Evolutionary conservation across 257 asterid species (phyloP), one percentile per base, ranked within the genome.

Genomic region (Gentiana dahurica): DNA sequence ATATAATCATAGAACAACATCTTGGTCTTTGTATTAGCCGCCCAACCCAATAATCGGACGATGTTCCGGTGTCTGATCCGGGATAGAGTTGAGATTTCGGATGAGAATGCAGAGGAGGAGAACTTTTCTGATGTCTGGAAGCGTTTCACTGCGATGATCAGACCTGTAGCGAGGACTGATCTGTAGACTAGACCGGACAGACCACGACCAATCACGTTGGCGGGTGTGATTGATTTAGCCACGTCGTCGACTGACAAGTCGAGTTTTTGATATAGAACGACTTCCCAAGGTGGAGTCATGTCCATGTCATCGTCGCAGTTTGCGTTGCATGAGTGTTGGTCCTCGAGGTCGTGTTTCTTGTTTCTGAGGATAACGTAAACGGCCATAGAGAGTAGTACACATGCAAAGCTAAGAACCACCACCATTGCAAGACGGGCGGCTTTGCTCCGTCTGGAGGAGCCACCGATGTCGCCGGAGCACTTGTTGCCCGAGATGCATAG

Each of bases 201-300:
- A 8, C 95, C 95, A 1, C 82, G 84, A 2, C 95, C 95, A 5
- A 86, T 68, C 51, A 72, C 71, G 6, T 81, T 79, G 68, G 49
- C 62, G 33, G 72, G 52, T 50, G 86, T 77, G 62, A 86, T 52
- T 37, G 79, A 72, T 50, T 75, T 83, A 1, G 73, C 73, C 37
- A 83, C 78, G 7, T 86, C 94, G 0, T 38, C 41, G 2, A 83
- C 79, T 0, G 91, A 81, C 56, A 86, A 32, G 67, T 81, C 83
- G 8, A 83, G 76, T 62, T 86, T 86, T 61, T 86, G 91, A 73
- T 83, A 86, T 59, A 86, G 57, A 0, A 85, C 83, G 59, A 83
- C 88, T 56, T 86, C 95, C 95, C 95, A 86, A 1, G 94, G 94
- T 1, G 84, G 86, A 13, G 66, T 71, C 58, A 86, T 66, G 48